These are phyloP conservation scores for Penicillium taxi DNA, from an alignment of 495 filamentous ascomycete species.

Conservation along the genomic window DNA sequence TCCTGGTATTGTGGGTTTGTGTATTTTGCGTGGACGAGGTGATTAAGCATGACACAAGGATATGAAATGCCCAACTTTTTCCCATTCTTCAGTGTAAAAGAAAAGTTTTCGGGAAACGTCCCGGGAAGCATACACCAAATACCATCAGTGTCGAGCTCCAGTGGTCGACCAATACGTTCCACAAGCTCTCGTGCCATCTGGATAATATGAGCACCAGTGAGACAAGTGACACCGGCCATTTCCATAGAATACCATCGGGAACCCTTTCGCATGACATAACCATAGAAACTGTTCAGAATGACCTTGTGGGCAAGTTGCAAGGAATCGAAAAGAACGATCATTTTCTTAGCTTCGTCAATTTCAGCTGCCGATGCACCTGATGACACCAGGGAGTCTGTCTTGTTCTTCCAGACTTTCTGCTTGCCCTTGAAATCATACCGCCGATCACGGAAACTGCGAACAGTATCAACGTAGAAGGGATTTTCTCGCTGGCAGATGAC, in stretches of 20 bases:
- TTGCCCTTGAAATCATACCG: conserved; percentile 97
- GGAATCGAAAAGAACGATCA: conserved; percentile 95
- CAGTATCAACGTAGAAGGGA: conserved; percentile 96
- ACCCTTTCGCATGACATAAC: conserved; percentile 98
- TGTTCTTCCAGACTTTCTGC: conserved; percentile 97
- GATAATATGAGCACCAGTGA: conserved; percentile 95
- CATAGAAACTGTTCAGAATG: conserved; percentile 98
- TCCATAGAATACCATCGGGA: conserved; percentile 99
- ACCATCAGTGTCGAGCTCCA: conserved; percentile 98
- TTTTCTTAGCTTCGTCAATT: conserved; percentile 93
- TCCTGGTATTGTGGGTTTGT: conserved; percentile 98
- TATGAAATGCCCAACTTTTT: conserved; percentile 95
- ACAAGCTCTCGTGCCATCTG: conserved; percentile 93
- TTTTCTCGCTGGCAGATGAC: conserved; percentile 99
- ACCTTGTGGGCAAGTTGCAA: conserved; percentile 96
- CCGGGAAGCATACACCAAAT: conserved; percentile 99
- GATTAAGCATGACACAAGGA: conserved; percentile 98
- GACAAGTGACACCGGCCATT: conserved; percentile 97
- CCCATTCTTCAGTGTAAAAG: conserved; percentile 86
- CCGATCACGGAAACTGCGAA: conserved; percentile 89
- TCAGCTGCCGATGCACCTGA: conserved; percentile 69
- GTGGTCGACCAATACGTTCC: conserved; percentile 82
- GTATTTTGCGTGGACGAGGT: conserved; percentile 88
- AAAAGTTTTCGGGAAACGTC: conserved; percentile 94
- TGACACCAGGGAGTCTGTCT: conserved; percentile 76